Evolutionary conservation across 2,329 filamentous ascomycete genomes (phyloP).

Genomic region (Monosporascus ibericus): DNA sequence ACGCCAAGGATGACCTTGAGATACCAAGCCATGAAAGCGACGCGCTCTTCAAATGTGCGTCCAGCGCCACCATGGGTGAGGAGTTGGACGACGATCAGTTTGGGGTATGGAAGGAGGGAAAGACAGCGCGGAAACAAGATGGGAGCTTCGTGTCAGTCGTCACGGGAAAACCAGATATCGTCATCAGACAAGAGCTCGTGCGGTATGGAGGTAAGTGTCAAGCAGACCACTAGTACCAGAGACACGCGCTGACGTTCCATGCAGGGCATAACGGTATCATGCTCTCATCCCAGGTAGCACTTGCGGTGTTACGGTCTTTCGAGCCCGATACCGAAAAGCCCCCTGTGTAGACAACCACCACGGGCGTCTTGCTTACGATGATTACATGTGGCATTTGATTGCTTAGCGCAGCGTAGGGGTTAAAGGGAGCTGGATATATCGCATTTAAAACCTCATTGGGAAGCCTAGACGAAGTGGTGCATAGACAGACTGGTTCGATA

Average conservation of each 20-base stretch:
- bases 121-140: slow-evolving; percentile 36
- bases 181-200: slow-evolving; percentile 49
- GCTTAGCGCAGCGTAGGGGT: too few relatives aligned
- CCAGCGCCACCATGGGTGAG: slow-evolving; percentile 40
- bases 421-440: too few relatives aligned
- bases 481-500: too few relatives aligned
- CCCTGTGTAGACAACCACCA: neutral
- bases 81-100: slow-evolving; percentile 32
- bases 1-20: slow-evolving; percentile 74
- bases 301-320: slow-evolving; percentile 63
- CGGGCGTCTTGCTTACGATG: neutral
- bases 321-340: slow-evolving; percentile 23
- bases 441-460: too few relatives aligned
- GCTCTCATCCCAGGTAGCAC: slow-evolving; percentile 55
- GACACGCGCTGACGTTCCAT: slow-evolving; percentile 7
- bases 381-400: neutral
- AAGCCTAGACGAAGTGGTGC: too few relatives aligned
- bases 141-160: slow-evolving; percentile 44
- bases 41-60: slow-evolving; percentile 55
- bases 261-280: slow-evolving; percentile 66
- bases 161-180: slow-evolving; percentile 36
- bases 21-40: slow-evolving; percentile 71
- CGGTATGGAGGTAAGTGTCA: slow-evolving; percentile 45
- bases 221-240: neutral
- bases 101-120: slow-evolving; percentile 38